Base-by-base conservation (phyloP, 345 rosid genomes). In the Jatropha curcas region DNA sequence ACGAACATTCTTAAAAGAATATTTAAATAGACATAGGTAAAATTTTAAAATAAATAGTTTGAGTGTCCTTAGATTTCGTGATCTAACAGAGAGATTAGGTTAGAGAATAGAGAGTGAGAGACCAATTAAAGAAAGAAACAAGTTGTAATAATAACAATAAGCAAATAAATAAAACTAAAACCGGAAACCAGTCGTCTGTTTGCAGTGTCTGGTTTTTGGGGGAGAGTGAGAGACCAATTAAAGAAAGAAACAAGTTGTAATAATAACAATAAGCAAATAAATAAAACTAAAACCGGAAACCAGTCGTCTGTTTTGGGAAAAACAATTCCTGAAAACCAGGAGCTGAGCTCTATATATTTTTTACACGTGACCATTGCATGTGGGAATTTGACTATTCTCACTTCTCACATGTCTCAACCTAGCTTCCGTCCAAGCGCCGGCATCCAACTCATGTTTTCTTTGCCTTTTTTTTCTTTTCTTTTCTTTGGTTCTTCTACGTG, bases 321-420 rank as follows among this genome's bases (percentile, higher is more conserved):
- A 35, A 46, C 60, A 20, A 20, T 50, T 74, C 77, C 77, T 19
- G 13, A 46, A 74, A 74, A 74, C 73, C 67, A 43, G 77, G 77
- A 74, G 72, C 58, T 51, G n/a, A n/a, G n/a, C n/a, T n/a, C n/a
- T n/a, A n/a, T n/a, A 27, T 35, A 35, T 66, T 20, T 66, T 30
- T 41, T 25, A 12, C 41, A 27, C 33, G 2, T 41, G 45, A 39
- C 10, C 7, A 6, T 41, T 66, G 58, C 33, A 20, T 66, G 27
- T 30, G 41, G 57, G 8, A 5, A 30, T 7, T 19, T 48, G 22
- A 7, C 4, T n/a, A 28, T 13, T 4, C 2, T 30, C 35, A 28
- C 19, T 41, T 41, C 11, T 41, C 45, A 41, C 0, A 9, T 41
- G 4, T 35, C 39, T 41, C n/a, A n/a, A n/a, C n/a, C n/a, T n/a